Evolutionary conservation across 2,329 filamentous ascomycete species (phyloP).

Genomic region (Helotiales sp.): DNA sequence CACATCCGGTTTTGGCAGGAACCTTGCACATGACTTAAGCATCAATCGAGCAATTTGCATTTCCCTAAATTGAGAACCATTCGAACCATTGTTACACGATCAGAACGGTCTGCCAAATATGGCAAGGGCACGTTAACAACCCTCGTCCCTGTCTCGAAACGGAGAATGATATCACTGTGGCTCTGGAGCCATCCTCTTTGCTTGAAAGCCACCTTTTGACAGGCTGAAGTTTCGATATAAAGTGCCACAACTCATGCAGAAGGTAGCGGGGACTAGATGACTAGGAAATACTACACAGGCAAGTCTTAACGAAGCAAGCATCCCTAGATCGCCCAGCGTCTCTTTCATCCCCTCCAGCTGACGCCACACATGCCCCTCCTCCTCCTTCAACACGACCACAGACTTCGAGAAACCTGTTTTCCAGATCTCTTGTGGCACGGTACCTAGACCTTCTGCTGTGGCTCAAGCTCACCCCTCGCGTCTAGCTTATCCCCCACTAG

Average conservation of each 20-base stretch:
- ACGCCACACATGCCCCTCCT: neutral
- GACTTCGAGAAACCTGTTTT: constrained; percentile 1
- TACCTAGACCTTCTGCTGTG: neutral
- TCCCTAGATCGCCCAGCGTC: neutral
- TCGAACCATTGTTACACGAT: too few species aligned
- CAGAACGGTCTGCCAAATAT: too few species aligned
- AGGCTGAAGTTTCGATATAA: neutral
- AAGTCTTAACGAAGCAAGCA: neutral
- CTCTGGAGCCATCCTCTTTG: neutral
- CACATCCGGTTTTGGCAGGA: neutral
- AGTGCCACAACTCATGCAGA: neutral
- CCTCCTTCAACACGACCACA: neutral
- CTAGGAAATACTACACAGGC: neutral
- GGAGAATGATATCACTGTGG: neutral
- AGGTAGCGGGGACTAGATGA: neutral
- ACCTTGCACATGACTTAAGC: neutral
- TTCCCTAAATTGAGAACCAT: too few species aligned
- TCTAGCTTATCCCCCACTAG: too few species aligned
- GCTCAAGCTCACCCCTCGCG: neutral
- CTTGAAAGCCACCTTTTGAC: neutral
- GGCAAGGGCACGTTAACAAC: too few species aligned
- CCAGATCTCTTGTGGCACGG: neutral
- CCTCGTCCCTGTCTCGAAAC: neutral
- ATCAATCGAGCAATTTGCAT: neutral
- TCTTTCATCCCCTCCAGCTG: too few species aligned